These are phyloP conservation scores for Jatropha podagrica DNA, from an alignment of 441 rosid species.

Conservation along the genomic window DNA sequence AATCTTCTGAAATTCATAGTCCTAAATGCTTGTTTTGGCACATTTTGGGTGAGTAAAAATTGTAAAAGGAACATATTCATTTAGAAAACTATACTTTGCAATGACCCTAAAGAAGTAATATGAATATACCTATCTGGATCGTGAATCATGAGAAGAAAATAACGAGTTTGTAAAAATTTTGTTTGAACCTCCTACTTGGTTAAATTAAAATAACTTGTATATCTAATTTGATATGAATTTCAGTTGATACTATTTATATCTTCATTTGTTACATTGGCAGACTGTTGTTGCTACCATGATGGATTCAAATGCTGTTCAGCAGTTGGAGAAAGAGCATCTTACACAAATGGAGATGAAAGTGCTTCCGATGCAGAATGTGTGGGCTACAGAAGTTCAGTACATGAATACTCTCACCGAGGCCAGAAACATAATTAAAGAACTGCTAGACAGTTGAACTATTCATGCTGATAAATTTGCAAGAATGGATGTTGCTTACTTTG, in stretches of 20 bases:
- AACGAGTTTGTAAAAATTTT: no score
- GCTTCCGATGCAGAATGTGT: constrained; percentile 47
- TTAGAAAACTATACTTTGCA: background rate
- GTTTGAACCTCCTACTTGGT: background rate
- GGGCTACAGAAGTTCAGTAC: constrained; percentile 58
- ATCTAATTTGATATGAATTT: background rate
- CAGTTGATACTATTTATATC: background rate
- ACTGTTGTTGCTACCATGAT: constrained; percentile 45
- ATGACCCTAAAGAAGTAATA: background rate
- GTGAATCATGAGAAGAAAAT: background rate
- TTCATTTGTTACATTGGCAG: constrained; percentile 38
- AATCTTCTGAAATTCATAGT: constrained; percentile 53
- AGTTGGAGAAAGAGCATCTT: constrained; percentile 50
- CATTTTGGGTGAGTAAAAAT: constrained; percentile 56
- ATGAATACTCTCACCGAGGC: constrained; percentile 53
- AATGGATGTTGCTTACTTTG: background rate
- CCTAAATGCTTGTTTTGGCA: constrained; percentile 53
- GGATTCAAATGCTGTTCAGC: constrained; percentile 40
- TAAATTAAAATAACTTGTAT: background rate
- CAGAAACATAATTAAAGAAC: constrained; percentile 46
- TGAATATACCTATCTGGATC: background rate
- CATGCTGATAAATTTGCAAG: background rate
- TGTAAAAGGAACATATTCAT: background rate
- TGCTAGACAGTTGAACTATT: constrained; percentile 30
- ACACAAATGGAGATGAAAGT: constrained; percentile 36